These are phyloP conservation scores for Capsicum pubescens DNA, from an alignment of 257 asterid genomes.

Conservation along the genomic window DNA sequence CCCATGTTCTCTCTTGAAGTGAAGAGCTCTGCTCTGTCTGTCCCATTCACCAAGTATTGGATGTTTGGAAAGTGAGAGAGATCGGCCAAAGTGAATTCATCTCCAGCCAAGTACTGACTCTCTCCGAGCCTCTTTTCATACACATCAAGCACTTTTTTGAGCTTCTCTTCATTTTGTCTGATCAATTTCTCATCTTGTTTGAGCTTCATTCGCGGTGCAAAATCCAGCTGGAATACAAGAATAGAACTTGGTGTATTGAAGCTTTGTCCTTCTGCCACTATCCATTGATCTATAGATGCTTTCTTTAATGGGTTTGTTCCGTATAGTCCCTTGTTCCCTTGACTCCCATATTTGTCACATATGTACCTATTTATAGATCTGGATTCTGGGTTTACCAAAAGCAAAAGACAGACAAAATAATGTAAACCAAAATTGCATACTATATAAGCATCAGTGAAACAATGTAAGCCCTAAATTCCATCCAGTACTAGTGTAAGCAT, in stretches of 20 bases:
- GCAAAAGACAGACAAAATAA: slow-evolving; percentile 27
- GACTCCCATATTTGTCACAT: slow-evolving; percentile 67
- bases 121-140: slow-evolving; percentile 79
- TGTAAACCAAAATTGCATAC: not conserved
- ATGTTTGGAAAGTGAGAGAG: slow-evolving; percentile 80
- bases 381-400: slow-evolving; percentile 53
- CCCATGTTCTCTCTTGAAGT: slow-evolving; percentile 68
- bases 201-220: slow-evolving; percentile 73
- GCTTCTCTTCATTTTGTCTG: slow-evolving; percentile 27
- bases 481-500: not conserved
- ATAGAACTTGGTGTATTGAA: slow-evolving; percentile 72
- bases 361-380: slow-evolving; percentile 72
- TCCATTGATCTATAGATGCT: slow-evolving; percentile 87
- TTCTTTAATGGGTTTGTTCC: slow-evolving; percentile 67
- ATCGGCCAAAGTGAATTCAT: slow-evolving; percentile 80
- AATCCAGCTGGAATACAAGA: slow-evolving; percentile 63
- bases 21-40: slow-evolving; percentile 53
- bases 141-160: slow-evolving; percentile 60
- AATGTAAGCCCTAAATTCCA: not conserved
- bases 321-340: slow-evolving; percentile 61
- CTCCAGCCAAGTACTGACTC: slow-evolving; percentile 71
- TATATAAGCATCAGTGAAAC: not conserved
- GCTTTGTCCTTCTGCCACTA: slow-evolving; percentile 68
- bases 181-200: slow-evolving; percentile 71
- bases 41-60: slow-evolving; percentile 53